phyloP scores from a whole-genome alignment of 768 basidiomycete species.

The Hericium alpestre region DNA sequence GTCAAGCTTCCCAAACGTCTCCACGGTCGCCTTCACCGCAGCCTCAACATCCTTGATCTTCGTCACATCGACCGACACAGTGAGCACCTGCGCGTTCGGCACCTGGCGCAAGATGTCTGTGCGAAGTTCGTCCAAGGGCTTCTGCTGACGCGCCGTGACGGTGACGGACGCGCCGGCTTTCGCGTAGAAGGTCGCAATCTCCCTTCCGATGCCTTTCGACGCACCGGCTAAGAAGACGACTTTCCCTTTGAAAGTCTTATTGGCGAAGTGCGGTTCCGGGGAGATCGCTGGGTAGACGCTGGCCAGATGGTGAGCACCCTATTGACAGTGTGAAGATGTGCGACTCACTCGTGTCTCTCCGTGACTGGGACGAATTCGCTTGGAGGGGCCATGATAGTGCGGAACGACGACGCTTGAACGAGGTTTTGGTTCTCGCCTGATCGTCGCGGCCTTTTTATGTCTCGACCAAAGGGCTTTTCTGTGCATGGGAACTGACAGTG shows the following conservation, averaged over 20 bases:
- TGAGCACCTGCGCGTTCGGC: neutral
- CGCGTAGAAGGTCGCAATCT: slow-evolving; percentile 8
- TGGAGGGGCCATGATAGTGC: too few species aligned
- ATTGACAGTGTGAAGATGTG: too few species aligned
- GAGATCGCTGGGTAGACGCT: slow-evolving; percentile 3
- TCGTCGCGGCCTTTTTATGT: too few species aligned
- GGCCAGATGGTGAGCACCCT: neutral
- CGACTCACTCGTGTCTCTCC: too few species aligned
- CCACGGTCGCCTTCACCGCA: neutral
- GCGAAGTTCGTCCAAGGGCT: neutral
- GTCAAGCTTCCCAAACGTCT: slow-evolving; percentile 2
- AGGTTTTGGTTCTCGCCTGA: too few species aligned
- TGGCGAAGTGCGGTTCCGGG: neutral
- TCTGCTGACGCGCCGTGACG: slow-evolving; percentile 1
- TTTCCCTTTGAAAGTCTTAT: slow-evolving; percentile 7
- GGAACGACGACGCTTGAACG: too few species aligned
- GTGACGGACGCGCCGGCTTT: slow-evolving; percentile 10
- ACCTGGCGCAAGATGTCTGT: neutral
- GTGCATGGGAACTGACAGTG: too few species aligned
- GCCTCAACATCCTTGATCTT: neutral
- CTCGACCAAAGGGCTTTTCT: too few species aligned
- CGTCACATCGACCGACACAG: slow-evolving; percentile 1
- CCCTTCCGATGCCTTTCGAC: slow-evolving; percentile 5
- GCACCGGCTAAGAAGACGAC: slow-evolving; percentile 12
- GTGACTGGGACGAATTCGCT: too few species aligned